Conservation (phyloP, 2,329 filamentous ascomycete genomes). For the Colletotrichum filicis region DNA sequence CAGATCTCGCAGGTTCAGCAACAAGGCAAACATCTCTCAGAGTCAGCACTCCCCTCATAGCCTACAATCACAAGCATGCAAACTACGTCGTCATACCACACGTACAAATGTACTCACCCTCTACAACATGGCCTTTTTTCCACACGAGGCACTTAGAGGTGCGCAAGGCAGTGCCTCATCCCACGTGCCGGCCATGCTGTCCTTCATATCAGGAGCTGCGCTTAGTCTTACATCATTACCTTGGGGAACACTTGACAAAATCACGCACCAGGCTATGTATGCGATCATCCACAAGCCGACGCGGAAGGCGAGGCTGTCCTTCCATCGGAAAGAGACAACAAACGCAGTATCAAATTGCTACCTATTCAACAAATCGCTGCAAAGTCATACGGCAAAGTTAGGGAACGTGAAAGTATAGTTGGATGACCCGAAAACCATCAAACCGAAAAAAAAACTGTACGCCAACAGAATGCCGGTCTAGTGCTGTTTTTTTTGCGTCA, state of each 20-base stretch:
- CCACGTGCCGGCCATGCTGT: background rate
- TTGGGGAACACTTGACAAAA: background rate
- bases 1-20: background rate
- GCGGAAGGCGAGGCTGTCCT: constrained; percentile 35
- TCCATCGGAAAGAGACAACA: constrained; percentile 34
- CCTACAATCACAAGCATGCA: background rate
- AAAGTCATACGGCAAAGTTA: constrained; percentile 25
- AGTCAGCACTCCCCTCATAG: background rate
- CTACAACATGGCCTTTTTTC: background rate
- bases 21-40: background rate
- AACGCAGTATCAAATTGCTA: constrained; percentile 36
- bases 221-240: background rate
- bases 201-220: background rate
- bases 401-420: constrained; percentile 28
- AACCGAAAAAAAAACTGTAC: constrained; percentile 7
- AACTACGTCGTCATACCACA: background rate
- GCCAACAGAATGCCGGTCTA: constrained; percentile 28
- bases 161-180: background rate
- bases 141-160: background rate
- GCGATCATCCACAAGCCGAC: constrained; percentile 30
- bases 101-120: background rate
- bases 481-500: constrained; percentile 25
- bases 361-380: constrained; percentile 32
- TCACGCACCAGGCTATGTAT: constrained; percentile 33
- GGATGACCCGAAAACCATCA: constrained; percentile 28